Evolutionary conservation across 164 flowering plant genomes (phyloP).

Genomic region (Tetracentron sinense): DNA sequence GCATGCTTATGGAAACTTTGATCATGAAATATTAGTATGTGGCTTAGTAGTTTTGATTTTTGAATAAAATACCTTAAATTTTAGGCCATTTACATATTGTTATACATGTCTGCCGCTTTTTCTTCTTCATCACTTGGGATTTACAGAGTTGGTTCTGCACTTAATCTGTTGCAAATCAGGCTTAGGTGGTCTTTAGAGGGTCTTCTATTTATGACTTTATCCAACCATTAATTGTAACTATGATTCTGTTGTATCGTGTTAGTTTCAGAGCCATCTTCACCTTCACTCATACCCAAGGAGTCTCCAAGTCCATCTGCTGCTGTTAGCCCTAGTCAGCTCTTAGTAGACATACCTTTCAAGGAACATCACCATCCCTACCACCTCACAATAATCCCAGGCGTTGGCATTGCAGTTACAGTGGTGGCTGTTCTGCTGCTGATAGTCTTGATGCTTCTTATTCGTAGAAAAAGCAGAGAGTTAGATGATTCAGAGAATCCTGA

Average conservation of each 20-base stretch:
- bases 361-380: slow-evolving; percentile 47
- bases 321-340: slow-evolving; percentile 49
- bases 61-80: no score
- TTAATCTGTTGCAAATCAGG: neutral
- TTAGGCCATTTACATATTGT: neutral
- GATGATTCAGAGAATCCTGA: slow-evolving; percentile 35
- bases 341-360: slow-evolving; percentile 24
- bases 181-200: neutral
- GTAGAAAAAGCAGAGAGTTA: slow-evolving; percentile 65
- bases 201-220: neutral
- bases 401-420: slow-evolving; percentile 70
- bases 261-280: slow-evolving; percentile 39
- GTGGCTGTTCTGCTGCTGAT: slow-evolving; percentile 55
- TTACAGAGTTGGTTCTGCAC: no score
- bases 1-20: no score
- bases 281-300: slow-evolving; percentile 42
- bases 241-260: slow-evolving; percentile 13
- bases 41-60: no score
- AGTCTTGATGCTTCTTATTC: slow-evolving; percentile 67
- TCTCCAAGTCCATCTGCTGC: slow-evolving; percentile 58
- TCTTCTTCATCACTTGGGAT: no score
- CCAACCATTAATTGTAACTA: neutral
- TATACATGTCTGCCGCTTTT: no score
- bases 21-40: no score
- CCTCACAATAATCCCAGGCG: slow-evolving; percentile 52